A percentile compares a stretch with the other conserved stretches of the same genome.
phyloP scores from a whole-genome alignment of 768 basidiomycete species.

The Polyporus arcularius region DNA sequence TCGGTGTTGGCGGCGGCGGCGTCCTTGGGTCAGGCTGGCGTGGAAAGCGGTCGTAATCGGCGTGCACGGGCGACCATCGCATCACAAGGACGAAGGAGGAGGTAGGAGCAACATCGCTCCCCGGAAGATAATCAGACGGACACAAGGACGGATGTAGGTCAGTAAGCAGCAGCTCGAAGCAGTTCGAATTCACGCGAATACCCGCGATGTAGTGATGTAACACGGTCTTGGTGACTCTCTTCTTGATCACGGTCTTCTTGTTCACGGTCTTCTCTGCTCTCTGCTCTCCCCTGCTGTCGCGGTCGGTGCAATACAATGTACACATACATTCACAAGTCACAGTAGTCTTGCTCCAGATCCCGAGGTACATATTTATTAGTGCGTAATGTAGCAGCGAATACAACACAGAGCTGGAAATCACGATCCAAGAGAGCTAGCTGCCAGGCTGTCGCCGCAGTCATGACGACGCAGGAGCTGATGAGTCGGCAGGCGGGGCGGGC shows the following conservation, averaged over 20 bases:
- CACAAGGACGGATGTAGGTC: too few relatives aligned
- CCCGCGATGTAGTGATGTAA: too few relatives aligned
- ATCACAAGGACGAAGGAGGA: background rate
- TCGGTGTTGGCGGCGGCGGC: conserved; percentile 47
- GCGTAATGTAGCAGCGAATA: background rate
- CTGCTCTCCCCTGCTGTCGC: background rate
- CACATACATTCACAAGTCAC: too few relatives aligned
- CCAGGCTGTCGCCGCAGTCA: background rate
- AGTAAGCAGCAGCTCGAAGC: too few relatives aligned
- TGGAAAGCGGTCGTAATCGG: conserved; percentile 20
- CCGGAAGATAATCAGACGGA: too few relatives aligned
- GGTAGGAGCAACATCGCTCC: background rate
- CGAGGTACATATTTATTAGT: background rate
- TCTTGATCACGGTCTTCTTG: too few relatives aligned
- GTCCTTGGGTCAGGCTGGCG: conserved; percentile 32
- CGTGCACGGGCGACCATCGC: background rate
- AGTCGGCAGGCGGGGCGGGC: background rate
- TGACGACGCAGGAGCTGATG: background rate
- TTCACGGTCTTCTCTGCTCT: too few relatives aligned
- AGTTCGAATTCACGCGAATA: background rate
- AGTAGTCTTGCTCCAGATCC: background rate
- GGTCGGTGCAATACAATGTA: too few relatives aligned
- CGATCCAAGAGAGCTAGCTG: background rate
- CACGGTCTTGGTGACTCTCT: background rate
- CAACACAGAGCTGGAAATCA: background rate